These are phyloP conservation scores for Metschnikowia corniflorae DNA, from an alignment of 805 yeast species.

Conservation along the genomic window DNA sequence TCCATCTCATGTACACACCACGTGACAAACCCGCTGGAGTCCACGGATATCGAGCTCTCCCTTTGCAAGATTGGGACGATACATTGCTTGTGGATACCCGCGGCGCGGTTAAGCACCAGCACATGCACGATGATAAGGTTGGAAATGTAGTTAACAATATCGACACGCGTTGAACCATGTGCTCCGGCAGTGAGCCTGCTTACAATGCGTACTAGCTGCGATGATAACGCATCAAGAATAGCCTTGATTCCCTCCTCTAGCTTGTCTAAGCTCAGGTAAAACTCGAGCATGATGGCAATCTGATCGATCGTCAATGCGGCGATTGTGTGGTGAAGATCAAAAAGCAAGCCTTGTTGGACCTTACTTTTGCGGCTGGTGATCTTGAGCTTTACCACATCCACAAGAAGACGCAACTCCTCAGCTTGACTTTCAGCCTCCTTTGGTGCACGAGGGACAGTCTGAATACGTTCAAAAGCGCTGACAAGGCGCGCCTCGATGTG, in stretches of 20 bases:
- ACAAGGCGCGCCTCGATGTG: slow-evolving; percentile 34
- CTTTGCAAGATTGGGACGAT: slow-evolving; percentile 39
- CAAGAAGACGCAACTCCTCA: slow-evolving; percentile 28
- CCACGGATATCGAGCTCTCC: slow-evolving; percentile 23
- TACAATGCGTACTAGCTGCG: slow-evolving; percentile 29
- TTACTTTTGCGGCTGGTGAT: slow-evolving; percentile 34
- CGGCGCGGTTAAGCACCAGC: slow-evolving; percentile 44
- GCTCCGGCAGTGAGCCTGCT: slow-evolving; percentile 35
- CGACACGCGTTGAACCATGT: slow-evolving; percentile 43
- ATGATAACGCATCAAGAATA: slow-evolving; percentile 33
- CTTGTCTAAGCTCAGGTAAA: slow-evolving; percentile 33
- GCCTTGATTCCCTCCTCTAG: slow-evolving; percentile 35
- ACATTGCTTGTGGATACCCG: slow-evolving; percentile 49
- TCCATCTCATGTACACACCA: slow-evolving; percentile 72
- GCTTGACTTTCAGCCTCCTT: slow-evolving; percentile 18
- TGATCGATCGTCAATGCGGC: slow-evolving; percentile 28
- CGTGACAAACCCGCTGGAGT: slow-evolving; percentile 53
- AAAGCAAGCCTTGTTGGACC: slow-evolving; percentile 34
- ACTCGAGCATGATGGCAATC: slow-evolving; percentile 33
- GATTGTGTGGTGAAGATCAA: slow-evolving; percentile 37
- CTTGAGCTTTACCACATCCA: slow-evolving; percentile 42
- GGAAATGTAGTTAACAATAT: slow-evolving; percentile 38
- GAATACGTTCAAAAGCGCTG: slow-evolving; percentile 26
- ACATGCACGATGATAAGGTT: slow-evolving; percentile 39
- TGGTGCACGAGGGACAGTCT: slow-evolving; percentile 11